These are phyloP conservation scores for Aquilaria yunnanensis DNA, from an alignment of 345 rosid genomes.

Conservation along the genomic window DNA sequence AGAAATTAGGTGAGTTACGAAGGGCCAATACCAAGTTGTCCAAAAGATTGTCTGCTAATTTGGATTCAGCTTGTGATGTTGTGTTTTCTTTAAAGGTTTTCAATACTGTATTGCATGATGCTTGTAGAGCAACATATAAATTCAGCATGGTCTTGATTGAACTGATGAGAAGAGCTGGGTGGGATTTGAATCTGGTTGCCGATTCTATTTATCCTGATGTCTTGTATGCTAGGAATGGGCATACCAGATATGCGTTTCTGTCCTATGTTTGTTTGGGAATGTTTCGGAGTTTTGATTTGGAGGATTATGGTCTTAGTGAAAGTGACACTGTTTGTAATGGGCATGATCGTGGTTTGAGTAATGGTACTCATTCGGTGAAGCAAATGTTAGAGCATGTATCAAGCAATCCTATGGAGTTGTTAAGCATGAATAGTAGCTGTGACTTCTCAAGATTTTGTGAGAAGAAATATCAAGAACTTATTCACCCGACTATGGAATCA, in stretches of 20 bases:
- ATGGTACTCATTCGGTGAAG: conserved; percentile 35
- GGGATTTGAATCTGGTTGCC: conserved; percentile 92
- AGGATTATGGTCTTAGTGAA: conserved; percentile 39
- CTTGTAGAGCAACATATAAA: conserved; percentile 46
- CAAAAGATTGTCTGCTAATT: conserved; percentile 41
- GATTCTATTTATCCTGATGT: conserved; percentile 53
- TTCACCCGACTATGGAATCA: conserved; percentile 84
- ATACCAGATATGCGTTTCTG: conserved; percentile 58
- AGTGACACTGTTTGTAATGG: conserved; percentile 29
- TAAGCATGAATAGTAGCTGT: conserved; percentile 56
- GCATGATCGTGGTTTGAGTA: conserved; percentile 19
- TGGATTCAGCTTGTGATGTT: conserved; percentile 47
- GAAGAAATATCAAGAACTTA: conserved; percentile 79
- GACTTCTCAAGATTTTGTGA: conserved; percentile 81
- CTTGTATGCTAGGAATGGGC: conserved; percentile 46
- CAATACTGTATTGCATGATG: conserved; percentile 59
- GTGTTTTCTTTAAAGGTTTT: conserved; percentile 57
- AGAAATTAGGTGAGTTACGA: conserved; percentile 53
- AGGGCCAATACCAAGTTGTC: conserved; percentile 47
- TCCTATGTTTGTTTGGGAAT: conserved; percentile 77
- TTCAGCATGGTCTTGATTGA: conserved; percentile 68
- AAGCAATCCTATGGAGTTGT: conserved; percentile 69
- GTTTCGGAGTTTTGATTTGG: conserved; percentile 64
- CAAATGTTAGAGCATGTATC: conserved; percentile 73
- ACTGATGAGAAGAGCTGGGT: conserved; percentile 77